Evolutionary conservation across 331 rosid species (phyloP), one percentile per base, ranked within the genome.

Genomic region (Prunus yedoensis): DNA sequence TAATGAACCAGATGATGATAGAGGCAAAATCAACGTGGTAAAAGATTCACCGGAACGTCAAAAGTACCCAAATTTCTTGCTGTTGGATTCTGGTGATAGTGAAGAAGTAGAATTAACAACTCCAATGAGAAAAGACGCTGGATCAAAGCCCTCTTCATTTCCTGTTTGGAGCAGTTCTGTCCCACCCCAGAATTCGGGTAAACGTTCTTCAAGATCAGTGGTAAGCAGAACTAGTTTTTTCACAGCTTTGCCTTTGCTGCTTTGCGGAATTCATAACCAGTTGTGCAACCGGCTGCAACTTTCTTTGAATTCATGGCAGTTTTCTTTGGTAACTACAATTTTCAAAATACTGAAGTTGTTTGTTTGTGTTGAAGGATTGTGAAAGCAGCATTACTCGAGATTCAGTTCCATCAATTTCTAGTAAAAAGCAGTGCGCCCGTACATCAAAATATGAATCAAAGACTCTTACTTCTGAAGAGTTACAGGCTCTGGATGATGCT

Each of bases 401-500:
- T 68, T 80, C 87, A 1, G 81, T 80, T 83, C 75, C 89, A 46
- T 83, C 94, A 78, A 53, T 68, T 58, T 73, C 86, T 74, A 74
- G 74, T 72, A 85, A 80, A 75, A 75, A 58, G 75, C 74, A 78
- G 47, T 23, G 74, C 83, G 52, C 68, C 81, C 68, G 50, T 80
- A 68, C 80, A 67, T 70, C 81, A 18, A 82, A 67, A 56, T 85
- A 74, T 62, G 89, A 65, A 78, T 77, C 15, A n/a, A 69, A 77
- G 53, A 86, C 85, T 81, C 91, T 87, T 76, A 82, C 84, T 66
- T 92, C 88, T 7, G 90, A 94, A 77, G 86, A 86, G 68, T 79
- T 92, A 72, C 85, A 85, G 83, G 86, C 83, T 47, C 68, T 94
- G 81, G 99, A 94, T 83, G 88, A 89, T 81, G 84, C 89, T 84